Evolutionary conservation across 2,329 filamentous ascomycete genomes (phyloP).

Genomic region (Hortaea sp.): DNA sequence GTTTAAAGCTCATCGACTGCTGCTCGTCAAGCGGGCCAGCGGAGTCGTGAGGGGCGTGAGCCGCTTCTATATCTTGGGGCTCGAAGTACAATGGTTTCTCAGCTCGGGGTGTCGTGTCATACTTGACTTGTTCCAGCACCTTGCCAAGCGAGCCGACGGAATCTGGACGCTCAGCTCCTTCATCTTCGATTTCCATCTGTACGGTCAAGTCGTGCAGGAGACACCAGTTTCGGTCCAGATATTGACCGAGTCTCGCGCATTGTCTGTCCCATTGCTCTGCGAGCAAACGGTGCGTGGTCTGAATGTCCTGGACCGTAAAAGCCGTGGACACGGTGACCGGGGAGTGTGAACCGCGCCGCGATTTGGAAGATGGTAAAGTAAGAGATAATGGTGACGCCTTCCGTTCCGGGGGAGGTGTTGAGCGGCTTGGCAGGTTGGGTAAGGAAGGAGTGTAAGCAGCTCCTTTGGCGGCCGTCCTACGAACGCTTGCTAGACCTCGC

Average conservation of each 20-base stretch:
- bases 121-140: conserved; percentile 34
- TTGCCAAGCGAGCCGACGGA: conserved; percentile 31
- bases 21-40: conserved; percentile 6
- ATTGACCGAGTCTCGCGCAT: conserved; percentile 36
- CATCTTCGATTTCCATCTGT: conserved; percentile 35
- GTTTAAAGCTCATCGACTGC: conserved; percentile 16
- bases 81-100: conserved; percentile 30
- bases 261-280: conserved; percentile 42
- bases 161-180: conserved; percentile 35
- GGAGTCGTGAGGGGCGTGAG: conserved; percentile 1
- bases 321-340: conserved; percentile 14
- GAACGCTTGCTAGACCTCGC: conserved; percentile 22
- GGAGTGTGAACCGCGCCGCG: conserved; percentile 12
- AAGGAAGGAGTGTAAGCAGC: conserved; percentile 22
- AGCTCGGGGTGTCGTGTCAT: conserved; percentile 34
- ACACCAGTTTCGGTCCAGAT: conserved; percentile 38
- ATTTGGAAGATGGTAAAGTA: conserved; percentile 13
- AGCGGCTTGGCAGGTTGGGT: conserved; percentile 14
- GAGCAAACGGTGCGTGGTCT: conserved; percentile 37
- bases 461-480: conserved; percentile 19
- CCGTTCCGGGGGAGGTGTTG: conserved; percentile 5
- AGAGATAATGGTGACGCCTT: conserved; percentile 15
- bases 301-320: conserved; percentile 40
- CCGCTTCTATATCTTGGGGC: conserved; percentile 1
- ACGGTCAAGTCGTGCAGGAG: conserved; percentile 34